Conservation (phyloP, 345 rosid genomes). For the Theobroma cacao region DNA sequence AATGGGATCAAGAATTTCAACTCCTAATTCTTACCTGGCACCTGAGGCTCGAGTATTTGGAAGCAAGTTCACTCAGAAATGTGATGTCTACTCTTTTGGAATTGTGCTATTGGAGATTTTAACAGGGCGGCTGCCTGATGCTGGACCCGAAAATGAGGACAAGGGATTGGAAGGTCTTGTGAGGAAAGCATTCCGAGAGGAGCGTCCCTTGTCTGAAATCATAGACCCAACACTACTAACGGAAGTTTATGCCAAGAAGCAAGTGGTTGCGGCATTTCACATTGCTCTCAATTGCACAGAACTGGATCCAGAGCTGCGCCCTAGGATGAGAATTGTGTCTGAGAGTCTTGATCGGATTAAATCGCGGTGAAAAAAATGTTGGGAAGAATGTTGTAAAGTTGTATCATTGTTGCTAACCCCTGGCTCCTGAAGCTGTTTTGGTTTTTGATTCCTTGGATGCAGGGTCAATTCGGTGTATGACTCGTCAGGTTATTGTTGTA, state of each 20-base stretch:
- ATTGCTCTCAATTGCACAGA: conserved; percentile 90
- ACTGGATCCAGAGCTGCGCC: conserved; percentile 83
- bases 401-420: neutral
- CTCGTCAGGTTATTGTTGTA: neutral
- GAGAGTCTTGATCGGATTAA: conserved; percentile 77
- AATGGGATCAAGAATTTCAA: conserved; percentile 43
- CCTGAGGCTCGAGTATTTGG: conserved; percentile 74
- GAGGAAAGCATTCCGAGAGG: conserved; percentile 68
- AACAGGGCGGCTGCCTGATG: conserved; percentile 63
- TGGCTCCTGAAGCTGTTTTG: neutral
- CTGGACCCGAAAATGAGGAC: conserved; percentile 54
- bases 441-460: conserved; percentile 2
- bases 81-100: conserved; percentile 88
- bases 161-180: conserved; percentile 62
- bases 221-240: conserved; percentile 61
- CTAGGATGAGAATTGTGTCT: conserved; percentile 78
- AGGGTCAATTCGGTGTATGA: conserved; percentile 1
- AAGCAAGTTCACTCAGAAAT: conserved; percentile 73
- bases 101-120: conserved; percentile 80
- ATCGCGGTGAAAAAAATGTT: conserved; percentile 27
- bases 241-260: conserved; percentile 66
- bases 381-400: conserved; percentile 18
- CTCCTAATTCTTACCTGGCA: conserved; percentile 57
- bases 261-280: conserved; percentile 65
- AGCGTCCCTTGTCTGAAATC: conserved; percentile 65